phyloP scores from a whole-genome alignment of 495 filamentous ascomycete species.

The Chlorociboria aeruginascens region DNA sequence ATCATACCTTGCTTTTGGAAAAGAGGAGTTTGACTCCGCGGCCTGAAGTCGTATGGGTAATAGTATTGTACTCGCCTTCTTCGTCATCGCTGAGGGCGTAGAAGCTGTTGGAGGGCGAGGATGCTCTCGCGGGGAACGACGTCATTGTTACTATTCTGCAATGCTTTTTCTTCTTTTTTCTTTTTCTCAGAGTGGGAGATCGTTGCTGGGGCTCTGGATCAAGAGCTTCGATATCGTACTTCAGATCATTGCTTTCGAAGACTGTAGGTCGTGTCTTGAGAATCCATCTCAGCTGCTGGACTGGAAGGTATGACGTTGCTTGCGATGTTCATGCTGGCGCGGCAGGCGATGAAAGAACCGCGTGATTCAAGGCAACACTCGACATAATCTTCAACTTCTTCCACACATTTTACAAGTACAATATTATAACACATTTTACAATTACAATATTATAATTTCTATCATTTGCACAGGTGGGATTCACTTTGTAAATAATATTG shows the following conservation, averaged over 20 bases:
- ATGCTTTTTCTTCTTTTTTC: too few species aligned
- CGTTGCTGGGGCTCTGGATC: background rate
- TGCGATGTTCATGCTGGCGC: constrained; percentile 11
- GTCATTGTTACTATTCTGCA: constrained; percentile 7
- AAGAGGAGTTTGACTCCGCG: constrained; percentile 91
- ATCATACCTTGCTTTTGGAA: constrained; percentile 81
- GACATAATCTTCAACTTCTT: background rate
- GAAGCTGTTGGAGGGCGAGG: constrained; percentile 79
- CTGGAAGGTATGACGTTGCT: background rate
- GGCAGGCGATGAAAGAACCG: constrained; percentile 6
- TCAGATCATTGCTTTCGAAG: constrained; percentile 11
- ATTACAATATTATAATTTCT: too few species aligned
- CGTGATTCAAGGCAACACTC: constrained; percentile 8
- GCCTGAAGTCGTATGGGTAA: constrained; percentile 68
- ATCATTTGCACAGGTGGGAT: too few species aligned
- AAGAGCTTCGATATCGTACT: background rate
- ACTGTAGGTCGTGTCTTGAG: background rate
- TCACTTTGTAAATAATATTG: too few species aligned
- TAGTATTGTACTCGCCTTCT: constrained; percentile 90
- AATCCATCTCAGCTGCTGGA: background rate
- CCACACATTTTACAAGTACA: too few species aligned
- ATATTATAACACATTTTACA: too few species aligned
- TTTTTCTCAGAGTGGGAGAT: background rate
- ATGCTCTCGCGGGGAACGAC: constrained; percentile 11
- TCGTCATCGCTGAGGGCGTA: constrained; percentile 97